Conservation (phyloP, 1,139 yeast species). For the Blastobotrys capitulatus region DNA sequence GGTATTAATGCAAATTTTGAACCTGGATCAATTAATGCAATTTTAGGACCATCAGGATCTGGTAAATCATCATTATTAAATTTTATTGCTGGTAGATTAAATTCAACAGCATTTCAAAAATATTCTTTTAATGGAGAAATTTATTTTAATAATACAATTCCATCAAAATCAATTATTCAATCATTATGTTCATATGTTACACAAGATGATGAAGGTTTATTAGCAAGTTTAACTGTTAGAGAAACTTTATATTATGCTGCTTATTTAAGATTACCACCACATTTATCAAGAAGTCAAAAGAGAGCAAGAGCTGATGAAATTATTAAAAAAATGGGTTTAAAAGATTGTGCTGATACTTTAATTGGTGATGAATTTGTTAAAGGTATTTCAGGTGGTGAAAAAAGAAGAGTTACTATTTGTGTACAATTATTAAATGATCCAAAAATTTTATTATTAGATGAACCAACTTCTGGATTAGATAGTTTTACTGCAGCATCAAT, state of each 20-base stretch:
- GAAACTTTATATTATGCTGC: slow-evolving; percentile 77
- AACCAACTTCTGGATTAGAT: slow-evolving; percentile 86
- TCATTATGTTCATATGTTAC: slow-evolving; percentile 67
- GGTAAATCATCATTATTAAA: slow-evolving; percentile 77
- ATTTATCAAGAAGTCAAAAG: slow-evolving; percentile 26
- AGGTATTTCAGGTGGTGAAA: slow-evolving; percentile 86
- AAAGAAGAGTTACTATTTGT: slow-evolving; percentile 76
- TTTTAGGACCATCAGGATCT: slow-evolving; percentile 87
- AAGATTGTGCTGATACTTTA: slow-evolving; percentile 71
- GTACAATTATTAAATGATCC: slow-evolving; percentile 70
- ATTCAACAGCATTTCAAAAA: slow-evolving; percentile 35
- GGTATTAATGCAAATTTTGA: slow-evolving; percentile 53
- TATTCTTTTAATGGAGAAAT: slow-evolving; percentile 40
- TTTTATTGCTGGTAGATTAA: slow-evolving; percentile 56
- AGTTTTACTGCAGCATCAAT: slow-evolving; percentile 73
- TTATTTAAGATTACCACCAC: slow-evolving; percentile 46
- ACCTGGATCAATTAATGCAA: slow-evolving; percentile 67
- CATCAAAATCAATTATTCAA: slow-evolving; percentile 43
- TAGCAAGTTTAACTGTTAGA: slow-evolving; percentile 65
- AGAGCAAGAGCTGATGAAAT: slow-evolving; percentile 46
- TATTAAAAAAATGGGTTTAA: slow-evolving; percentile 61
- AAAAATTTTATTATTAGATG: slow-evolving; percentile 67
- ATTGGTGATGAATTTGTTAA: slow-evolving; percentile 67
- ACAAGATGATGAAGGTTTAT: slow-evolving; percentile 70
- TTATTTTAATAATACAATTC: slow-evolving; percentile 41